Conservation (phyloP, 2,329 filamentous ascomycete genomes). For the Ascochyta rabiei region DNA sequence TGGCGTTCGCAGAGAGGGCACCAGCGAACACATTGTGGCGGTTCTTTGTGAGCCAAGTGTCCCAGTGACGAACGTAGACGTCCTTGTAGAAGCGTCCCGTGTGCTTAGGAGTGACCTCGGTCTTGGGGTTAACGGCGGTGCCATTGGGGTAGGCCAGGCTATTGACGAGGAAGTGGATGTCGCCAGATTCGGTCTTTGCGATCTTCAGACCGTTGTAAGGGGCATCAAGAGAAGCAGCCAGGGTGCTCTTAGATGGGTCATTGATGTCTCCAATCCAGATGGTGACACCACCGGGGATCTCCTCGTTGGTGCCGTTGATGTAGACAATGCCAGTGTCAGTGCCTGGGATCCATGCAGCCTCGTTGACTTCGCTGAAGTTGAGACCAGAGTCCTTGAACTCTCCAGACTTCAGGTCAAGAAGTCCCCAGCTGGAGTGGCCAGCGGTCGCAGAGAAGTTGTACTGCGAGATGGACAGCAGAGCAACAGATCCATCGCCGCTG, state of each 20-base stretch:
- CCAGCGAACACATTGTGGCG: conserved; percentile 77
- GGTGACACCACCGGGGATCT: conserved; percentile 43
- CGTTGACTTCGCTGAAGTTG: conserved; percentile 41
- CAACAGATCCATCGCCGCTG: conserved; percentile 67
- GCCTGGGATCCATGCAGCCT: conserved; percentile 44
- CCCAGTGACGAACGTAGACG: conserved; percentile 83
- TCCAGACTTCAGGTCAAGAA: conserved; percentile 43
- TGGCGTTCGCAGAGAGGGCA: conserved; percentile 53
- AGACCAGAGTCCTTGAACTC: conserved; percentile 41
- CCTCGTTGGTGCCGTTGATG: conserved; percentile 69
- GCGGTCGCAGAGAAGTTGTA: conserved; percentile 79
- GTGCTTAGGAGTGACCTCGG: conserved; percentile 63
- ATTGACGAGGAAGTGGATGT: conserved; percentile 56
- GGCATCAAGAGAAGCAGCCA: conserved; percentile 52
- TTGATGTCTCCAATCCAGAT: conserved; percentile 45
- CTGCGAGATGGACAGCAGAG: conserved; percentile 71
- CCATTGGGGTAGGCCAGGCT: conserved; percentile 72
- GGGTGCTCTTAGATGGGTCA: conserved; percentile 33
- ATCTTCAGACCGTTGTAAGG: conserved; percentile 58
- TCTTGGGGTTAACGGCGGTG: conserved; percentile 69
- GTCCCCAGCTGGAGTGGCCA: conserved; percentile 61
- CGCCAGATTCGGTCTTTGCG: conserved; percentile 47
- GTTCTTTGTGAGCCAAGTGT: conserved; percentile 72
- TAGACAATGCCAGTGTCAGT: conserved; percentile 63
- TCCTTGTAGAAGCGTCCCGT: conserved; percentile 74